Evolutionary conservation across 306 rosid species (phyloP), one percentile per base, ranked within the genome.

Genomic region (Astragalus membranaceus): DNA sequence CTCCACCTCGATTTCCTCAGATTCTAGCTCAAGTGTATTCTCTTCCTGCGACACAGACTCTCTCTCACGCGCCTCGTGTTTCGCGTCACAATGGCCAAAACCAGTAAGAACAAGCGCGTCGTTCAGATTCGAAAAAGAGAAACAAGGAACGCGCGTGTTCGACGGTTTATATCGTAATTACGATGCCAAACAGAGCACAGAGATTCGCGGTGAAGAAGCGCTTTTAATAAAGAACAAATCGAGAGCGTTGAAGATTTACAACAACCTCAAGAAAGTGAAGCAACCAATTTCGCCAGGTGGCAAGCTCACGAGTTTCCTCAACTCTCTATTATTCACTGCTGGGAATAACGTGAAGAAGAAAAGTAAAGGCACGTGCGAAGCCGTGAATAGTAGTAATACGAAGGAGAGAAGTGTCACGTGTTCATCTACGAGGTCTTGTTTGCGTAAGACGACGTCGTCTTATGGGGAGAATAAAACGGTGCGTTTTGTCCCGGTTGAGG

Each of bases 271-370:
- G 89, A 91, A 95, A 66, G 84, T 86, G 79, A 95, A 95, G 75
- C 96, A 89, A 8, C 99, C 99, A 0, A 86, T 91, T 35, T 95
- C 99, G 0, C 99, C 99, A 0, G 97, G 97, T 4, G 97, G 88
- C 0, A 83, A 74, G 5, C 78, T 95, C 67, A 63, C 95, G 5
- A 89, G 48, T 75, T 95, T 95, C 67, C 78, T 95, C 56, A 89
- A 91, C 59, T 83, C 92, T 14, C 82, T 95, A 13, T 91, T 95
- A 13, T 91, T 95, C 57, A 62, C 89, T 0, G 10, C 8, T 4
- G 85, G 81, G 52, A 70, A 15, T 2, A 12, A 69, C 8, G 20
- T 81, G 0, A 85, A 80, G 75, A 26, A 26, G 30, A 48, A 15
- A 1, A 14, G 23, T 14, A 46, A 46, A 46, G 15, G 26, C 39